Evolutionary conservation across 1,284 basidiomycete genomes (phyloP), one percentile per base, ranked within the genome.

Genomic region (Volvariella surrecta): DNA sequence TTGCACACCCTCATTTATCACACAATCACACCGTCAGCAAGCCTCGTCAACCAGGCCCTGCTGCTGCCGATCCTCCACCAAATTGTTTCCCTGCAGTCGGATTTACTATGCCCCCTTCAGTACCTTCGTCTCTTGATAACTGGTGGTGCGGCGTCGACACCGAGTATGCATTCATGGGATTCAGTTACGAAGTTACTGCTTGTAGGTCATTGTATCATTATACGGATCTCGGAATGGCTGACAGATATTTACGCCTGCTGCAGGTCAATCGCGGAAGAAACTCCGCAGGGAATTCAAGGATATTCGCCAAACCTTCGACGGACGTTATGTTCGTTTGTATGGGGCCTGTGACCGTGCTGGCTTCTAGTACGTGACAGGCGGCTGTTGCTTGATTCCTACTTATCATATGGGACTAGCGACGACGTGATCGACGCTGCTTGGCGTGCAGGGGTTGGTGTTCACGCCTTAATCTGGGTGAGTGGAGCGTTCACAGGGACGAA

Each of bases 261-360:
- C 34, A 78, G 74, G 76, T 45, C 76, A 76, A 55, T 73, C 67
- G 58, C 39, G 58, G 16, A 43, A 50, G 9, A 64, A 74, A 48
- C 63, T 89, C 35, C 61, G 66, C 40, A 58, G 53, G 17, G 82
- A 87, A 35, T 89, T 89, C 54, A 57, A 62, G 28, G 69, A 82
- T 50, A 81, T 87, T 44, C 71, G 72, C 37, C 57, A 70, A 20
- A 68, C 59, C 10, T 87, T 83, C 58, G 65, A 73, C 3, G 70
- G 77, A 9, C 73, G 86, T 34, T 88, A 87, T 52, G 74, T 88
- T 22, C 78, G 85, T 16, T 57, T 88, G 24, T 88, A 88, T 48
- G 79, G 82, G 10, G 61, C 60, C 18, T 88, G 84, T 53, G 82
- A 86, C 50, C 60, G 64, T 2, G 47, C 60, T 18, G 79, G 75